phyloP scores from a whole-genome alignment of 2,329 filamentous ascomycete species.

The Gaeumannomyces sp. region DNA sequence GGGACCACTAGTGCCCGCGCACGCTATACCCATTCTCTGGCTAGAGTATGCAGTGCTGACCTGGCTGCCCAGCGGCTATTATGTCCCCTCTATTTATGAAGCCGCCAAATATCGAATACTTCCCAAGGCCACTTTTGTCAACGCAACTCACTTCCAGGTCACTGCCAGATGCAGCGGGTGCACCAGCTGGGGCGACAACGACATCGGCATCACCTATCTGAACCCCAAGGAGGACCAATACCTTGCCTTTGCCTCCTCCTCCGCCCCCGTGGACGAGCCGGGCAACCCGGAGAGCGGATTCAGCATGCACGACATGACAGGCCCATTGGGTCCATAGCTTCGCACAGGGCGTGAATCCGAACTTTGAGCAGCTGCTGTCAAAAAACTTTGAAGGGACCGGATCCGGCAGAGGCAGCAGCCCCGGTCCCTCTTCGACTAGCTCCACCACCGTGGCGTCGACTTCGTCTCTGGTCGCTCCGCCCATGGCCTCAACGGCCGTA shows the following conservation, averaged over 20 bases:
- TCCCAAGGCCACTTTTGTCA: constrained; percentile 30
- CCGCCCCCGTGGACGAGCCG: constrained; percentile 31
- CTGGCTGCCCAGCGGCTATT: constrained; percentile 25
- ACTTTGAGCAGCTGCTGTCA: constrained; percentile 22
- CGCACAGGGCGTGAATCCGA: constrained; percentile 24
- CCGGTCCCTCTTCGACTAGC: background rate
- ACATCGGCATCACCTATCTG: constrained; percentile 30
- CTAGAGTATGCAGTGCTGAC: no score
- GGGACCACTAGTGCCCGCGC: background rate
- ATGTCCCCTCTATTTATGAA: constrained; percentile 25
- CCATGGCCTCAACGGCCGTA: constrained; percentile 1
- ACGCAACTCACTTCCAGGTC: constrained; percentile 34
- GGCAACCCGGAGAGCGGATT: constrained; percentile 29
- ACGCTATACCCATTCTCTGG: background rate
- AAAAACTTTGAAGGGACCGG: background rate
- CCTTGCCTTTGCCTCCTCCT: constrained; percentile 34
- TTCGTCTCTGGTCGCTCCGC: background rate
- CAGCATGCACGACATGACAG: constrained; percentile 36
- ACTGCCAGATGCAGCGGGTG: constrained; percentile 35
- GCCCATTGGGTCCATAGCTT: constrained; percentile 35
- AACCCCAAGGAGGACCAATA: constrained; percentile 30
- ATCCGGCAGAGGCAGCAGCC: constrained; percentile 2
- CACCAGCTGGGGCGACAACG: constrained; percentile 35
- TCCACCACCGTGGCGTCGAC: background rate
- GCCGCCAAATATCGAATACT: constrained; percentile 27